Evolutionary conservation across 352 stramenopile genomes (phyloP), one percentile per base, ranked within the genome.

Genomic region (Blastocystis sp.): DNA sequence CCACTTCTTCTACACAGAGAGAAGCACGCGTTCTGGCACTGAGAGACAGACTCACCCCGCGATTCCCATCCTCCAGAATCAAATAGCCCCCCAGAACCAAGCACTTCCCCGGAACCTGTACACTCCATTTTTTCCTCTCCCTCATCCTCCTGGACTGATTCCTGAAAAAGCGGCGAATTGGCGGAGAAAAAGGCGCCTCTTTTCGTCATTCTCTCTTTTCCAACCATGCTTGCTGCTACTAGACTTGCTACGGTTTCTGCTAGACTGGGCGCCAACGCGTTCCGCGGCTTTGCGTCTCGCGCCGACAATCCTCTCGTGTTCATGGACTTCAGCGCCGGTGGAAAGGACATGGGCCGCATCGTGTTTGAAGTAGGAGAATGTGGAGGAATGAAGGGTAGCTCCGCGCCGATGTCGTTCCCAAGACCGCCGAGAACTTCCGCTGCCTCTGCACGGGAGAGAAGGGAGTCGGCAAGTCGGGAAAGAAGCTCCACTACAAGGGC

Each of bases 381-480:
- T 43, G 9, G 4, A 3, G 43, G 9, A 0, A 28, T 43, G 14
- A 21, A 21, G 43, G 17, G 17, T 76, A 76, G 91, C 91, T 99
- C 53, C 95, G 93, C 90, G 93, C 96, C 88, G 96, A 99, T 90
- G 92, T 98, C 45, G 94, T 94, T 40, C 96, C 97, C 0, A 95
- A 96, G 89, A 99, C 96, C 1, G 96, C 93, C 0, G 96, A 99
- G 91, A 99, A 99, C 92, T 99, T 99, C 92, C 92, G 96, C 79
- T 94, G 93, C 56, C 90, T 99, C 38, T 99, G 96, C 90, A 99
- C 96, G 60, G 97, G 97, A 88, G 97, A 99, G 91, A 94, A 97
- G 91, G 95, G 96, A 88, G 91, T 93, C 45, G 91, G 90, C 45
- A 91, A 92, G 76, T 94, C 91, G 14, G 96, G 96, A 76, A 98